A percentile compares a stretch with the other conserved stretches of the same genome.
Evolutionary conservation across 1,139 yeast genomes (phyloP).

Genomic region (Candida sp.): DNA sequence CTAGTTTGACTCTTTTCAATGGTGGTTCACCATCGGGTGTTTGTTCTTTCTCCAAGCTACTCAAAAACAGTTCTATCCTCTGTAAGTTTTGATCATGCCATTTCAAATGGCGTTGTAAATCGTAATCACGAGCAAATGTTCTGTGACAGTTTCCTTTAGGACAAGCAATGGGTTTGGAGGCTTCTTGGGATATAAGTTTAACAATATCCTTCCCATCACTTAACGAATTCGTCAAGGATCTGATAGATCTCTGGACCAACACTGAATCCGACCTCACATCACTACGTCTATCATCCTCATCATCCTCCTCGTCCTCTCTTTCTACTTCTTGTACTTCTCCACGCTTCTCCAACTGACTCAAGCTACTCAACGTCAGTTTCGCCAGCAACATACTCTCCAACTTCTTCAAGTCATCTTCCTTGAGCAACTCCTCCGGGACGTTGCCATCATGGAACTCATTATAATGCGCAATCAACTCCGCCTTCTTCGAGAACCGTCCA

Average conservation of each 20-base stretch:
- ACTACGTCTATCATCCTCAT: slow-evolving; percentile 9
- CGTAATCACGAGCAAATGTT: slow-evolving; percentile 49
- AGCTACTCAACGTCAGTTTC: slow-evolving; percentile 9
- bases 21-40: slow-evolving; percentile 11
- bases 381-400: slow-evolving; percentile 24
- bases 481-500: slow-evolving; percentile 38
- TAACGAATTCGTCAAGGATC: slow-evolving; percentile 25
- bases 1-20: slow-evolving; percentile 9
- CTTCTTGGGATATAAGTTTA: slow-evolving; percentile 41
- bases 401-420: slow-evolving; percentile 25
- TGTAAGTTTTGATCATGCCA: slow-evolving; percentile 54
- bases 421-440: slow-evolving; percentile 37
- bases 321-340: neutral
- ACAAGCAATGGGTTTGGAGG: slow-evolving; percentile 42
- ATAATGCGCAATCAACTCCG: slow-evolving; percentile 47
- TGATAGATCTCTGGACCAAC: slow-evolving; percentile 28
- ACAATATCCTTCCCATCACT: slow-evolving; percentile 32
- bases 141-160: slow-evolving; percentile 52
- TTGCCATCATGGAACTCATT: slow-evolving; percentile 45
- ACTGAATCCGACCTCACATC: slow-evolving; percentile 19
- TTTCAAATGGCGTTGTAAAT: slow-evolving; percentile 53
- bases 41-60: slow-evolving; percentile 26
- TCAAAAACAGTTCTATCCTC: slow-evolving; percentile 36
- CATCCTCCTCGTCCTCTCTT: slow-evolving; percentile 17
- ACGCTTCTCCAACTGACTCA: slow-evolving; percentile 5